Percentiles rank a stretch among this genome's conserved stretches.
phyloP scores from a whole-genome alignment of 371 early-diverging fungal species.

The Coemansia sp. region DNA sequence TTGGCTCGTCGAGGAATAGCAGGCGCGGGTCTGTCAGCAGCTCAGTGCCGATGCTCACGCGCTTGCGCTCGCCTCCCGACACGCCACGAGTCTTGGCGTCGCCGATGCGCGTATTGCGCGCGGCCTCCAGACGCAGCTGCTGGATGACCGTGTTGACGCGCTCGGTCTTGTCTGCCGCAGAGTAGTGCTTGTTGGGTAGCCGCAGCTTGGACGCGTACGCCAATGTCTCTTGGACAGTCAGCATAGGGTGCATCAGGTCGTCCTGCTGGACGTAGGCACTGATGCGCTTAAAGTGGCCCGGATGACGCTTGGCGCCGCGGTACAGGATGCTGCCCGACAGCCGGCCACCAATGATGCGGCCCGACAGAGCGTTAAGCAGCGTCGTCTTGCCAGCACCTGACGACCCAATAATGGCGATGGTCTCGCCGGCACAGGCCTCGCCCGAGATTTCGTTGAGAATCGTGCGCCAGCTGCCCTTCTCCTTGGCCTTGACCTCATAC shows the following conservation, averaged over 20 bases:
- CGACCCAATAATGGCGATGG: conserved; percentile 74
- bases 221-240: conserved; percentile 61
- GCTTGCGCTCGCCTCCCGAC: conserved; percentile 83
- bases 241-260: conserved; percentile 50
- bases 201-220: conserved; percentile 70
- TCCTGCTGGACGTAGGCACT: conserved; percentile 57
- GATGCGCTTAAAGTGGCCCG: conserved; percentile 63
- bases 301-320: conserved; percentile 60
- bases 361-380: conserved; percentile 58
- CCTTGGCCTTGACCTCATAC: conserved; percentile 46
- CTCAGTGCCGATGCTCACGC: conserved; percentile 83
- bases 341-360: conserved; percentile 57
- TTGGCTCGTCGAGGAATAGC: conserved; percentile 68
- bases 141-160: conserved; percentile 58
- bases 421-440: conserved; percentile 54
- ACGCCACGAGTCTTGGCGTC: conserved; percentile 69
- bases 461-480: conserved; percentile 27
- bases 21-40: conserved; percentile 64
- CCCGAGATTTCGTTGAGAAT: conserved; percentile 56
- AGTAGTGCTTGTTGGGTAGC: conserved; percentile 59
- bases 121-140: conserved; percentile 62
- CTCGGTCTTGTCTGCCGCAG: conserved; percentile 57
- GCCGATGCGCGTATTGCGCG: conserved; percentile 68
- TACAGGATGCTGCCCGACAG: conserved; percentile 62
- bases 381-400: conserved; percentile 76